These are phyloP conservation scores for Amylocystis lapponica DNA, from an alignment of 768 basidiomycete genomes.

Conservation along the genomic window DNA sequence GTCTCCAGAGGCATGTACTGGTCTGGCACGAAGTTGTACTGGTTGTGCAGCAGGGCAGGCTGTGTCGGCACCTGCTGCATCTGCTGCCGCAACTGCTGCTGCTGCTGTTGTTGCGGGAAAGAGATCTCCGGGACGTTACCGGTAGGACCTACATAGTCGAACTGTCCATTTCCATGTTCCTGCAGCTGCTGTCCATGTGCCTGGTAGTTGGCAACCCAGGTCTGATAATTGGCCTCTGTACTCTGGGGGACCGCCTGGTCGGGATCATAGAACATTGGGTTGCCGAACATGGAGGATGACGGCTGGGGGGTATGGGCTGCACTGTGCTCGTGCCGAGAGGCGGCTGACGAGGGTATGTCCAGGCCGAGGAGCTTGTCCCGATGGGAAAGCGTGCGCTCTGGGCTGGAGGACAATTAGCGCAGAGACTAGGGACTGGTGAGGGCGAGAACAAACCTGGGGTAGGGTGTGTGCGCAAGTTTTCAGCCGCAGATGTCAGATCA, in stretches of 20 bases:
- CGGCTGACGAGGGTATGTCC: neutral
- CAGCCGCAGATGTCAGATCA: too few species aligned
- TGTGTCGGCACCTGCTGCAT: conserved; percentile 4
- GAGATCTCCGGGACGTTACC: neutral
- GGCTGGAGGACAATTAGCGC: neutral
- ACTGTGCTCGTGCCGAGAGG: too few species aligned
- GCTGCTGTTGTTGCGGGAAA: conserved; percentile 2
- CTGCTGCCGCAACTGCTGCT: conserved; percentile 10
- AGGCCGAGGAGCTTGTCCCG: too few species aligned
- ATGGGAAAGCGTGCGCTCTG: neutral
- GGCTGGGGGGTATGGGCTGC: conserved; percentile 2
- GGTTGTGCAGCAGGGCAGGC: conserved; percentile 10
- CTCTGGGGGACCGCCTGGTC: conserved; percentile 8
- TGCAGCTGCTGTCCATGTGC: neutral
- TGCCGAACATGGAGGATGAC: conserved; percentile 13
- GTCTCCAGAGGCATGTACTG: conserved; percentile 2
- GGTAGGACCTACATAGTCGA: neutral
- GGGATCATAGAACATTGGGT: conserved; percentile 19
- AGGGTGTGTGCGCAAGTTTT: too few species aligned
- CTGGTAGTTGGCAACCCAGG: conserved; percentile 13
- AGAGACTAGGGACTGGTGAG: neutral
- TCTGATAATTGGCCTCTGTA: conserved; percentile 13
- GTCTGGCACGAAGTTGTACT: conserved; percentile 13
- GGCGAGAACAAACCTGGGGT: too few species aligned
- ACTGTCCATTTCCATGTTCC: neutral